Base-by-base conservation (phyloP, 1,139 yeast species). In the Magnusiomyces suaveolens region DNA sequence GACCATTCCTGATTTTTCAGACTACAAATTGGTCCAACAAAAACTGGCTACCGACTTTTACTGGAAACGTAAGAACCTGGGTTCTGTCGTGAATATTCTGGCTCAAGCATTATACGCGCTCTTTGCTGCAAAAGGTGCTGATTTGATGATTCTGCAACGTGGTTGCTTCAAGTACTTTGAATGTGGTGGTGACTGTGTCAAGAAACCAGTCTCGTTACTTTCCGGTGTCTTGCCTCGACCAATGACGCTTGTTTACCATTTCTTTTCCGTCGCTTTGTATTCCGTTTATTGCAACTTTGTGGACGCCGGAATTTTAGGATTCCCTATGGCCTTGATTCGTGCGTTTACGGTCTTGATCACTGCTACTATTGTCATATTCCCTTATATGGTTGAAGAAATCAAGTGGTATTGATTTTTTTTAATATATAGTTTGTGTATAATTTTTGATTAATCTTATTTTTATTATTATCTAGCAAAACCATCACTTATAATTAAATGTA, bases 141-240 rank as follows among this genome's bases (percentile, higher is more conserved):
- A 87, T 55, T 75, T 92, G 60, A 72, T 72, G 60, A 78, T 87
- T 47, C 75, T 92, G 60, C 97, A 90, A 72, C 74, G 73, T 52
- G 99, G 98, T 12, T 92, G 98, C 70, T 89, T 89, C 76, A 73
- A 75, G 59, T 92, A 94, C 71, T 89, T 92, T 74, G 72, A 77
- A 66, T 76, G 80, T 54, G 98, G 97, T 39, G 97, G 97, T 21
- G 82, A 76, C 54, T 85, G 90, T 65, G 80, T 87, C 26, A 68
- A 71, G 23, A 85, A 85, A 12, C 98, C 99, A 12, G 84, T 88
- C 55, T 84, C 89, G 3, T 79, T 94, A 64, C 76, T 94, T 56
- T 78, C 92, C 54, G 98, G 97, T 10, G 77, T 87, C 67, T 71
- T 81, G 56, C 95, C 95, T 49, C 78, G 75, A 64, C 95, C 96